phyloP scores from a whole-genome alignment of 2,329 filamentous ascomycete genomes.

The Aspergillus proliferans region DNA sequence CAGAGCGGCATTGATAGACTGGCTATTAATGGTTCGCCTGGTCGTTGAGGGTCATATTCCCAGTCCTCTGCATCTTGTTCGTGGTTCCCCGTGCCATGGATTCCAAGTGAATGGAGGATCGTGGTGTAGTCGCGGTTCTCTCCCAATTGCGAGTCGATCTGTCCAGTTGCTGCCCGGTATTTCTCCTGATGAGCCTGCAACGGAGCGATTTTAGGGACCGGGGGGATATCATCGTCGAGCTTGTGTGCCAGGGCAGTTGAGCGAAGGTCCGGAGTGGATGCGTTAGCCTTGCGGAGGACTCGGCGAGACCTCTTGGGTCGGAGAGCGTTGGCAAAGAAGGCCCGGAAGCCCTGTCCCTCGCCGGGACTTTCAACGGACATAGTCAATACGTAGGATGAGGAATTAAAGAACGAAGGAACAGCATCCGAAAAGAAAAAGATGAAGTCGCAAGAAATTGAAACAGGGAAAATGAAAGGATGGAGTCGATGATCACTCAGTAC shows the following conservation, averaged over 20 bases:
- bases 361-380: constrained; percentile 29
- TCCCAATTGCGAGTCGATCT: constrained; percentile 31
- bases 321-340: constrained; percentile 24
- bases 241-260: constrained; percentile 13
- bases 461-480: not conserved
- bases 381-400: constrained; percentile 1
- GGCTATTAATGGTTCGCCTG: constrained; percentile 39
- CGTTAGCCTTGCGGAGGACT: constrained; percentile 28
- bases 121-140: constrained; percentile 32
- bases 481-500: not conserved
- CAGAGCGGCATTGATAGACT: constrained; percentile 44
- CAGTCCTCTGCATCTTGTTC: constrained; percentile 7
- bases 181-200: constrained; percentile 29
- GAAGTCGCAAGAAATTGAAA: not conserved
- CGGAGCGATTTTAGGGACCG: constrained; percentile 26
- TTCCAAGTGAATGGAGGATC: constrained; percentile 30
- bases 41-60: constrained; percentile 19
- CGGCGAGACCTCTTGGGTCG: constrained; percentile 33
- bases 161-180: constrained; percentile 21
- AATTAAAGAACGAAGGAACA: not conserved
- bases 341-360: constrained; percentile 22
- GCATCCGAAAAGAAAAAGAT: not conserved
- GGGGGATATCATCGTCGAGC: constrained; percentile 20
- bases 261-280: constrained; percentile 24
- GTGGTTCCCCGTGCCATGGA: constrained; percentile 24